Evolutionary conservation across 495 filamentous ascomycete species (phyloP).

Genomic region (Penicillium herquei): DNA sequence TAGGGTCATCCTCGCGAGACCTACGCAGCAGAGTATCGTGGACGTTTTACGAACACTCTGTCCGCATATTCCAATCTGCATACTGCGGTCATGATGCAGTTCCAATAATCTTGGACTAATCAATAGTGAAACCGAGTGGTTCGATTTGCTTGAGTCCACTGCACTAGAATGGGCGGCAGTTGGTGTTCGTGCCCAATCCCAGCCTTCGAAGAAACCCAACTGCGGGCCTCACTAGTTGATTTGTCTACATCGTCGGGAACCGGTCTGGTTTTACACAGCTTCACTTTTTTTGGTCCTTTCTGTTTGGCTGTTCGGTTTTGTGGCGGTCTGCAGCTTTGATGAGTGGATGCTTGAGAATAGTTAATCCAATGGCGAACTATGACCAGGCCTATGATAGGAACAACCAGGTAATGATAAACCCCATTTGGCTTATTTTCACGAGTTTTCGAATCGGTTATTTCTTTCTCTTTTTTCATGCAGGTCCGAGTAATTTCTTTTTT

Average conservation of each 20-base stretch:
- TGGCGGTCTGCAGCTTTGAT: slow-evolving; percentile 15
- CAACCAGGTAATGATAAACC: too few species aligned
- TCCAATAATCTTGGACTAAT: not conserved
- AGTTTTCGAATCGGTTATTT: too few species aligned
- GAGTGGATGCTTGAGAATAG: not conserved
- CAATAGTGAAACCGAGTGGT: not conserved
- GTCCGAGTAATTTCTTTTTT: too few species aligned
- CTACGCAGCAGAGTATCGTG: not conserved
- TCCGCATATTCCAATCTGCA: slow-evolving; percentile 5
- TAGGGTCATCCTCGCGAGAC: not conserved
- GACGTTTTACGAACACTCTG: not conserved
- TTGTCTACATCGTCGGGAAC: slow-evolving; percentile 9
- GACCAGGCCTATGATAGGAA: too few species aligned
- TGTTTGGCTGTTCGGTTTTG: not conserved
- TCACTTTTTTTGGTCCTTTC: slow-evolving; percentile 12
- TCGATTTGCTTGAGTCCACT: slow-evolving; percentile 6
- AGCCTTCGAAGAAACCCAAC: slow-evolving; percentile 21
- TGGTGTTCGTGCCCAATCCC: slow-evolving; percentile 26
- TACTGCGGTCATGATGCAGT: slow-evolving; percentile 3
- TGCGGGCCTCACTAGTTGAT: slow-evolving; percentile 17
- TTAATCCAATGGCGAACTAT: too few species aligned
- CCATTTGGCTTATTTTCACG: too few species aligned
- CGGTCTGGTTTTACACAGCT: slow-evolving; percentile 11
- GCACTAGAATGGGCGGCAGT: slow-evolving; percentile 4
- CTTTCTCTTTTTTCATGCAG: too few species aligned